phyloP scores from a whole-genome alignment of 345 rosid species.

The Eutrema yunnanense region DNA sequence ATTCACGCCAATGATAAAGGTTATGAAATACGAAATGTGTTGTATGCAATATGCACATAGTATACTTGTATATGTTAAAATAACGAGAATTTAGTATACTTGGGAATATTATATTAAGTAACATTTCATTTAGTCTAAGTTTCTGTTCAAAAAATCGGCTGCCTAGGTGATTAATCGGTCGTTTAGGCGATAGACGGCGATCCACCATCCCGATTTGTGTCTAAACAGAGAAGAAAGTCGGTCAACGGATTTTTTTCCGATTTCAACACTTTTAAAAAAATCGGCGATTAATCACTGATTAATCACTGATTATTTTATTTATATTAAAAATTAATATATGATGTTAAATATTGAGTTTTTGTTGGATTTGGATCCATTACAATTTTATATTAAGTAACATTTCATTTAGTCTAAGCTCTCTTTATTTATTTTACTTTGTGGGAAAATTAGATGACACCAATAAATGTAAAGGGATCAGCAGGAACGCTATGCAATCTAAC shows the following conservation, averaged over 20 bases:
- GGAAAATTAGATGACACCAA: constrained; percentile 55
- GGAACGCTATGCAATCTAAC: constrained; percentile 76
- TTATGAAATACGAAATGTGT: not conserved
- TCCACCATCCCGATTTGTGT: too few species aligned
- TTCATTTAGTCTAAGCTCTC: not conserved
- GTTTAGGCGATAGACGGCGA: too few species aligned
- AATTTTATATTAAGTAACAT: not conserved
- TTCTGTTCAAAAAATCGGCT: too few species aligned
- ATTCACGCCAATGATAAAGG: not conserved
- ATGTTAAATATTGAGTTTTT: too few species aligned
- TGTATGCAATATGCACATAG: not conserved
- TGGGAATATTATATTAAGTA: not conserved
- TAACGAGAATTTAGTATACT: not conserved
- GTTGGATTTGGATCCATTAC: too few species aligned
- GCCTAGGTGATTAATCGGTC: too few species aligned
- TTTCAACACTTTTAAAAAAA: too few species aligned
- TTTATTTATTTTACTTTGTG: not conserved
- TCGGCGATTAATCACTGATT: too few species aligned
- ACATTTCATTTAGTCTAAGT: not conserved
- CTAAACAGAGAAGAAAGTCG: too few species aligned
- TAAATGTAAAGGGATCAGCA: constrained; percentile 75
- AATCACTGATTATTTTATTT: too few species aligned
- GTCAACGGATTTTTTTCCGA: too few species aligned
- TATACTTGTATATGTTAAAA: not conserved
- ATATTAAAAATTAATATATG: too few species aligned